Evolutionary conservation across 1,284 basidiomycete species (phyloP).

Genomic region (Xerocomus nothofagi): DNA sequence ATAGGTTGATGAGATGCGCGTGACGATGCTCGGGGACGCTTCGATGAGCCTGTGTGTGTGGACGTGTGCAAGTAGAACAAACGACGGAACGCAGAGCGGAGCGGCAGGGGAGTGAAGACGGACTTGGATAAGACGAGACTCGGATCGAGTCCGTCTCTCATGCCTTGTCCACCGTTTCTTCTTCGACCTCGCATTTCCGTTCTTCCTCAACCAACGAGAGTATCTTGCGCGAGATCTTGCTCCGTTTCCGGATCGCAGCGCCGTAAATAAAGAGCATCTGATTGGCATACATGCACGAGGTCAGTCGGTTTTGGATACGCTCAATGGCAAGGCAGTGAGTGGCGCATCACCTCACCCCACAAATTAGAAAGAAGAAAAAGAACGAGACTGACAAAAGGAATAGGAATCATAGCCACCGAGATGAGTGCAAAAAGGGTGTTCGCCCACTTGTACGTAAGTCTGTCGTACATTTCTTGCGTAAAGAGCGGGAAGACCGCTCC

Average conservation of each 20-base stretch:
- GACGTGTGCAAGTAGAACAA: not conserved
- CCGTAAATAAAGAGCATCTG: constrained; percentile 63
- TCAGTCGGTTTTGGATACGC: not conserved
- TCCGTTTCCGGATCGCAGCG: constrained; percentile 56
- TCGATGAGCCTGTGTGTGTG: not conserved
- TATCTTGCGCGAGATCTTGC: constrained; percentile 55
- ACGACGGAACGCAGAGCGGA: not conserved
- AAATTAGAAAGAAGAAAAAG: not conserved
- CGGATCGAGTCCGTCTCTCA: not conserved
- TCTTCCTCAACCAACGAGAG: constrained; percentile 29
- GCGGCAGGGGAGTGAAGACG: not conserved
- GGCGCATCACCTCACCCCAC: not conserved
- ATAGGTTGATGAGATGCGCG: not conserved
- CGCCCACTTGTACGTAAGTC: constrained; percentile 67
- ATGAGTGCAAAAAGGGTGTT: constrained; percentile 67
- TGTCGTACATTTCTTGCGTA: constrained; percentile 59
- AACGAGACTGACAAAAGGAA: constrained; percentile 58
- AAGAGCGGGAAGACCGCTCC: constrained; percentile 66
- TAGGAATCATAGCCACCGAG: constrained; percentile 59
- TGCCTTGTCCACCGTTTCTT: constrained; percentile 1
- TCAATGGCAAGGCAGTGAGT: not conserved
- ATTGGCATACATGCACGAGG: not conserved
- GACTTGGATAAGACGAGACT: not conserved
- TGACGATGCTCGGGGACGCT: no score
- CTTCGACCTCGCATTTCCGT: not conserved